Percentiles rank a stretch among this genome's conserved stretches.
phyloP scores from a whole-genome alignment of 2,329 filamentous ascomycete genomes.

The Aspergillus carbonarius region DNA sequence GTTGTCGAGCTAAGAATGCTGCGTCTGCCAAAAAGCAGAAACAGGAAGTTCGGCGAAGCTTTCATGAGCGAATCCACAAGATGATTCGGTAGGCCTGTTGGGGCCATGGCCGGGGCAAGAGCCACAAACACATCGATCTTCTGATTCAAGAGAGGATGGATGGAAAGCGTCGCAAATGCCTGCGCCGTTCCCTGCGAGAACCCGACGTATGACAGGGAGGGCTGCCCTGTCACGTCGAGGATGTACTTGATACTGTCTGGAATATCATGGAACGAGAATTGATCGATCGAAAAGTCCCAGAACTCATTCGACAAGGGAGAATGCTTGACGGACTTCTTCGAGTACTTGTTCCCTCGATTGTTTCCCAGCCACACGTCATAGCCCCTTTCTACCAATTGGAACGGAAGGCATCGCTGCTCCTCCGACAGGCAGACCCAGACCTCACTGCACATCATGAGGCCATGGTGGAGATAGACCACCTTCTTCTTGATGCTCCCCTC shows the following conservation, averaged over 20 bases:
- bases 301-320: slow-evolving; percentile 76
- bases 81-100: slow-evolving; percentile 82
- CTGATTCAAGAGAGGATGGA: slow-evolving; percentile 87
- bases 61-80: slow-evolving; percentile 93
- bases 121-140: slow-evolving; percentile 96
- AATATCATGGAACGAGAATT: slow-evolving; percentile 97
- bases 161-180: slow-evolving; percentile 88
- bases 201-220: slow-evolving; percentile 89
- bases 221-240: slow-evolving; percentile 75
- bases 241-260: slow-evolving; percentile 93
- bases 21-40: slow-evolving; percentile 85
- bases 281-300: slow-evolving; percentile 98
- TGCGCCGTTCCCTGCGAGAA: slow-evolving; percentile 98
- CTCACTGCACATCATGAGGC: slow-evolving; percentile 96
- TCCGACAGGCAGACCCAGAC: slow-evolving; percentile 96
- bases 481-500: slow-evolving; percentile 70
- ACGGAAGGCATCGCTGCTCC: slow-evolving; percentile 79
- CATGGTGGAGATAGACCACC: slow-evolving; percentile 92
- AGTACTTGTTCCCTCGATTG: slow-evolving; percentile 98
- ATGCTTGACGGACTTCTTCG: slow-evolving; percentile 80
- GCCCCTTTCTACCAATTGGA: slow-evolving; percentile 81
- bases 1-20: slow-evolving; percentile 90
- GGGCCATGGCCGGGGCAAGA: slow-evolving; percentile 93
- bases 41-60: slow-evolving; percentile 87
- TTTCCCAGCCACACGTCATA: slow-evolving; percentile 99